Evolutionary conservation across 352 stramenopile genomes (phyloP), one percentile per base, ranked within the genome.

Genomic region (Globisporangium middletonii): DNA sequence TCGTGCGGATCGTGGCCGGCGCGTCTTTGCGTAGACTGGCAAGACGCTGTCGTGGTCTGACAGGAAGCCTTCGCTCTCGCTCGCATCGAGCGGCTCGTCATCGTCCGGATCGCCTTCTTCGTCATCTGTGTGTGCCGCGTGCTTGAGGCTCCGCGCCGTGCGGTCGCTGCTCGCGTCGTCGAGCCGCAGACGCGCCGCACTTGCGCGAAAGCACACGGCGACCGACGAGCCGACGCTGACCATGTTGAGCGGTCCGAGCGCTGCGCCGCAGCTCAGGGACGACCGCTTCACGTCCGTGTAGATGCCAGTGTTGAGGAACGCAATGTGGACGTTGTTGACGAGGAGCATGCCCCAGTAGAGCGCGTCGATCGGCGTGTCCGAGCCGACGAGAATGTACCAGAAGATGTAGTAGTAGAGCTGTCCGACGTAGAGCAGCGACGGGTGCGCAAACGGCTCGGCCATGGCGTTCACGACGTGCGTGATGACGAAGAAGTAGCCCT

Each of bases 331-430:
- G 46, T 93, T 93, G 66, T 90, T 94, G 15, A 92, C 62, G 4
- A 92, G 60, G 28, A 94, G 60, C 85, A 92, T 92, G 1, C 73
- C 79, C 79, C 83, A 92, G 53, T 94, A 94, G 1, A 93, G 63
- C 48, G 64, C 62, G 46, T 94, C 85, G 38, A 94, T 92, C 2
- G 85, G 85, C 18, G 79, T 79, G 56, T 94, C 85, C 0, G 77
- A 86, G 15, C 83, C 79, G 6, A 94, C 85, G 18, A 94, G 63
- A 51, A 92, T 84, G 67, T 94, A 94, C 85, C 85, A 94, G 60
- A 92, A 94, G 11, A 89, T 65, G 57, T 94, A 94, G 60, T 92
- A 94, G 54, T 94, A 94, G 5, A 94, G 67, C 62, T 94, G 85
- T 2, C 79, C 81, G 4, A 90, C 65, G 65, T 93, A 94, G n/a